Base-by-base conservation (phyloP, 2,329 filamentous ascomycete species). In the Sphaerulina vaccinii region DNA sequence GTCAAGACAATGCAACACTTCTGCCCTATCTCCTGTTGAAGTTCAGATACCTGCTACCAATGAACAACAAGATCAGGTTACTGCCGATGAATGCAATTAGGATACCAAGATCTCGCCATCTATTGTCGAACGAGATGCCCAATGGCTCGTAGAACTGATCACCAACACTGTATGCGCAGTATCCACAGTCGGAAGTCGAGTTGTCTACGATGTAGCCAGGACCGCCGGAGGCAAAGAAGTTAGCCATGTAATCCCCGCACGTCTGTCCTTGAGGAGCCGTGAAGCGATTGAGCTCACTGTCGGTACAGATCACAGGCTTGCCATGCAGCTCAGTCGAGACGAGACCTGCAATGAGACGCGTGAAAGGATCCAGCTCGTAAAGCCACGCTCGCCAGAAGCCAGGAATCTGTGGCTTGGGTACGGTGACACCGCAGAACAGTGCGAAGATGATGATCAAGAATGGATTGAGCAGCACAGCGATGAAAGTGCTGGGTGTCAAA, bases 21-120 rank as follows among this genome's bases (percentile, higher is more conserved):
- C 2, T 11, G 1, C 18, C 48, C 58, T 63, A 68, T 35, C 65
- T 40, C 42, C 62, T 53, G 58, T 76, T 76, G 60, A 75, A 76
- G 62, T 76, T 76, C 56, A 76, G 62, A 57, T 69, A 76, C 45
- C 71, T 64, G 49, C 69, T 70, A 57, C 76, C 80, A 47, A 84
- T 52, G 61, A 84, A 83, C 54, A 85, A 62, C 42, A 85, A 71
- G 16, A 88, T 79, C 63, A 93, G 65, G 68, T 95, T 95, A 65
- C 85, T 90, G 11, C 72, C 88, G 47, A 95, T 79, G 65, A 90
- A 95, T 1, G 84, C 86, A 24, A 80, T 61, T 60, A 85, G 86
- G 56, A 95, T 95, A 1, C 89, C 90, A 51, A 93, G 57, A 61
- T 96, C 89, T 49, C 90, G 80, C 90, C 90, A 95, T 13, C 90